Evolutionary conservation across 2,329 filamentous ascomycete species (phyloP).

Genomic region (Graphiopsis chlorocephala): DNA sequence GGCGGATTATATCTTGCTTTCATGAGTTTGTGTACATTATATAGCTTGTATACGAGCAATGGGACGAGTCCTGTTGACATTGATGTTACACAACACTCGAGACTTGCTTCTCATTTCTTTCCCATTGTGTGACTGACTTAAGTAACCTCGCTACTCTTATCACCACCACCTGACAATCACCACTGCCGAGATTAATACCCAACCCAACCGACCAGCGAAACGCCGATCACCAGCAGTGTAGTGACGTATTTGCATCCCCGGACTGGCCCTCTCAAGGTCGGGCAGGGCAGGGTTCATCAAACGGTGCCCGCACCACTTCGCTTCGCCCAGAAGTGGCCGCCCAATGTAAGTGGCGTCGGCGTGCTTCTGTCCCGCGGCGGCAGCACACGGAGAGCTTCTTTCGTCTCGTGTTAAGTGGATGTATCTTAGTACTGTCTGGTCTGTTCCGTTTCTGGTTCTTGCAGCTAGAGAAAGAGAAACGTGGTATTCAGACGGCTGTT

Average conservation of each 20-base stretch:
- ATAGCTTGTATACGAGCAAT: not conserved
- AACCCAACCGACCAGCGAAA: not conserved
- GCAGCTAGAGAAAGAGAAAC: not conserved
- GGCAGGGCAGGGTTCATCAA: conserved; percentile 1
- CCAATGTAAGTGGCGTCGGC: conserved; percentile 4
- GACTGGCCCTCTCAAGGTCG: not conserved
- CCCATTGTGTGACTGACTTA: not conserved
- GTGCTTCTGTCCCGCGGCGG: not conserved
- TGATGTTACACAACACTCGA: not conserved
- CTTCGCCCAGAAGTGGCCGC: not conserved
- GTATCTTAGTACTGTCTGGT: not conserved
- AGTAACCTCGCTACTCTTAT: not conserved
- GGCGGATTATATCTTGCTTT: not conserved
- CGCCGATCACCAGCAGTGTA: not conserved
- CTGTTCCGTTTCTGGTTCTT: not conserved
- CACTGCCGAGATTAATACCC: not conserved
- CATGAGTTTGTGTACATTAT: not conserved
- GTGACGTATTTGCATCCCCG: not conserved
- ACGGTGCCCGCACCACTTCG: conserved; percentile 1
- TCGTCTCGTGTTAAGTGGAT: not conserved
- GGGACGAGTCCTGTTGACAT: not conserved
- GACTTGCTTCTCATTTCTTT: not conserved
- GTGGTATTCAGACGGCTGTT: not conserved
- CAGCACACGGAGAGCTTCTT: conserved; percentile 1
- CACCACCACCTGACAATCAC: not conserved